These are phyloP conservation scores for Allium cepa DNA, from an alignment of 106 monocot genomes.

Conservation along the genomic window DNA sequence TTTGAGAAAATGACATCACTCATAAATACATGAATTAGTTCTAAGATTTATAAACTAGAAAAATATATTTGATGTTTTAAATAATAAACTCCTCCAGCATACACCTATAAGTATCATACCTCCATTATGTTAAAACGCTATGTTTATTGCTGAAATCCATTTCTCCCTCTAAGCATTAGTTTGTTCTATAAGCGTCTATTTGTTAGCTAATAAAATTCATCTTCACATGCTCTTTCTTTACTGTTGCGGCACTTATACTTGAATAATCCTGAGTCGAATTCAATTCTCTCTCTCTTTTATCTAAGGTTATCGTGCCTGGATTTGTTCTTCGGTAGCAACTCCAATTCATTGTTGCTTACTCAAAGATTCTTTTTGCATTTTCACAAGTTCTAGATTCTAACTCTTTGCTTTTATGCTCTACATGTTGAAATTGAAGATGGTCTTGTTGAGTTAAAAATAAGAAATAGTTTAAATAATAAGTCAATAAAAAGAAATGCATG, in stretches of 20 bases:
- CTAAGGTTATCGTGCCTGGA: constrained; percentile 57
- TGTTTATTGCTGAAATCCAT: constrained; percentile 80
- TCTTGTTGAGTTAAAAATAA: background rate
- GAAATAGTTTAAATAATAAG: background rate
- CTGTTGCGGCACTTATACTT: constrained; percentile 58
- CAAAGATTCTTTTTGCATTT: constrained; percentile 82
- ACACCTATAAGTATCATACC: constrained; percentile 20
- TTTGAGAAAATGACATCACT: too few species aligned
- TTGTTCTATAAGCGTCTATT: constrained; percentile 47
- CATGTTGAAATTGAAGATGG: too few species aligned
- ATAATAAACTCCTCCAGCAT: too few species aligned
- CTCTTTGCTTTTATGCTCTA: constrained; percentile 76
- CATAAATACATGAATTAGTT: too few species aligned
- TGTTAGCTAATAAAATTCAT: constrained; percentile 63
- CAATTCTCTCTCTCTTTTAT: constrained; percentile 64
- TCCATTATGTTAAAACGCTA: constrained; percentile 77
- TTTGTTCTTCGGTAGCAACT: constrained; percentile 68
- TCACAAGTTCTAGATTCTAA: constrained; percentile 76
- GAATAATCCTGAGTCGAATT: constrained; percentile 51
- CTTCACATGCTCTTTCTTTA: constrained; percentile 66
- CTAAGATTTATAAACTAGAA: too few species aligned
- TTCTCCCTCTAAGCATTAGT: constrained; percentile 79
- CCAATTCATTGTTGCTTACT: constrained; percentile 56
- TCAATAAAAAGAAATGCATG: constrained; percentile 25
- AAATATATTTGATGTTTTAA: too few species aligned